These are phyloP conservation scores for Podospora bellae-mahoneyi DNA, from an alignment of 495 filamentous ascomycete species.

Conservation along the genomic window DNA sequence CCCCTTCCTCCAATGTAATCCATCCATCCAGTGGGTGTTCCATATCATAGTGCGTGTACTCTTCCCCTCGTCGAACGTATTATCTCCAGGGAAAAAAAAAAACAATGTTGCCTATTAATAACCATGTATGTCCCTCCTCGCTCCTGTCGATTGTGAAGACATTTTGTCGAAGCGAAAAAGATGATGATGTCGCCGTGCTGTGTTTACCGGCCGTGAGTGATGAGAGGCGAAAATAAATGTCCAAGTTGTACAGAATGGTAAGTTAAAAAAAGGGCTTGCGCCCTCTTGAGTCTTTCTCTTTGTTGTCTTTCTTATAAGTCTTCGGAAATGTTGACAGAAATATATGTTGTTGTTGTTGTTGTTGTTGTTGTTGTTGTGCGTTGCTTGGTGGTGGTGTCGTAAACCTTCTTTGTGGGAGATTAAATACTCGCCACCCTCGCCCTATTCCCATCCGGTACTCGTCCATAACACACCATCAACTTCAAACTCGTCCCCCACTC, in stretches of 20 bases:
- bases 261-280: slow-evolving; percentile 19
- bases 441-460: slow-evolving; percentile 38
- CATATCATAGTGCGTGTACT: background rate
- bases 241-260: background rate
- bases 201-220: slow-evolving; percentile 4
- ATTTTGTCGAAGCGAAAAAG: slow-evolving; percentile 7
- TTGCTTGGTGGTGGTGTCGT: background rate
- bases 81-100: background rate
- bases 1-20: background rate
- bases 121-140: background rate
- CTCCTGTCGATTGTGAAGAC: slow-evolving; percentile 5
- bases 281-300: slow-evolving; percentile 20
- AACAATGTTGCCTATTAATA: slow-evolving; percentile 7
- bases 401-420: slow-evolving; percentile 4
- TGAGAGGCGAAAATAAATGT: background rate
- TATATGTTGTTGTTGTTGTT: background rate
- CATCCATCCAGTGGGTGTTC: background rate
- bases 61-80: background rate
- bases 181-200: slow-evolving; percentile 2
- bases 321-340: slow-evolving; percentile 1
- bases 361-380: background rate
- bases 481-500: slow-evolving; percentile 82
- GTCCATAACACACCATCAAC: slow-evolving; percentile 85
- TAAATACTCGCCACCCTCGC: slow-evolving; percentile 46
- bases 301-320: background rate